Percentiles rank a stretch among this genome's conserved stretches.
phyloP scores from a whole-genome alignment of 2,329 filamentous ascomycete species.

The Colletotrichum ledebouriae region DNA sequence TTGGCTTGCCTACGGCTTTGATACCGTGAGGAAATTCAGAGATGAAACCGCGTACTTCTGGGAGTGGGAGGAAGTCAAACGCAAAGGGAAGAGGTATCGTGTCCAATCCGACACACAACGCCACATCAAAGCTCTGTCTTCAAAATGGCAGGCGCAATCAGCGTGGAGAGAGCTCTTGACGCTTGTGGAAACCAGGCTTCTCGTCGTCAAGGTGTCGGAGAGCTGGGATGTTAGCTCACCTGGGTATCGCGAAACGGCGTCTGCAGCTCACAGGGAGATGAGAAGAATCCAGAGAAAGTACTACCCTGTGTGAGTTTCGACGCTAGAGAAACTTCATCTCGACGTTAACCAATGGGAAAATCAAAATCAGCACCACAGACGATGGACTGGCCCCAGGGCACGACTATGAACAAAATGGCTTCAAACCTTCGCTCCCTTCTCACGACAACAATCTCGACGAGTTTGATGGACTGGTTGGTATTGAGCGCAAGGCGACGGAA shows the following conservation, averaged over 20 bases:
- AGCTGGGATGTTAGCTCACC: background rate
- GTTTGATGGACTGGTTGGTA: slow-evolving; percentile 4
- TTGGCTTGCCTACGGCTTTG: slow-evolving; percentile 46
- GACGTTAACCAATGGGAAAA: background rate
- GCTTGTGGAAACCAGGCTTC: slow-evolving; percentile 5
- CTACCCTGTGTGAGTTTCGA: background rate
- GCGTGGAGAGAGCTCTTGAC: background rate
- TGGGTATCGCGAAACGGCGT: background rate
- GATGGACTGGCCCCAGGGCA: background rate
- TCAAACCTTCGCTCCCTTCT: slow-evolving; percentile 4
- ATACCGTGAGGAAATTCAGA: background rate
- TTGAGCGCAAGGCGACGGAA: slow-evolving; percentile 17
- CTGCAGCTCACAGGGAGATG: background rate
- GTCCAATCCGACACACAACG: background rate
- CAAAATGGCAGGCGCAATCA: background rate
- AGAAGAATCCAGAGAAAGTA: background rate
- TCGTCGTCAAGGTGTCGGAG: background rate
- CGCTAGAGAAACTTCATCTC: background rate
- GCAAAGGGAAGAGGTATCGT: background rate
- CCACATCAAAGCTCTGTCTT: background rate
- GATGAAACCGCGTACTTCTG: background rate
- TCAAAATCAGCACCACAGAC: background rate
- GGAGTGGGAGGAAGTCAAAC: background rate
- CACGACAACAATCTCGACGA: slow-evolving; percentile 6
- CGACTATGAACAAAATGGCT: background rate